Evolutionary conservation across 2,329 filamentous ascomycete species (phyloP).

Genomic region (Cladosporium velox): DNA sequence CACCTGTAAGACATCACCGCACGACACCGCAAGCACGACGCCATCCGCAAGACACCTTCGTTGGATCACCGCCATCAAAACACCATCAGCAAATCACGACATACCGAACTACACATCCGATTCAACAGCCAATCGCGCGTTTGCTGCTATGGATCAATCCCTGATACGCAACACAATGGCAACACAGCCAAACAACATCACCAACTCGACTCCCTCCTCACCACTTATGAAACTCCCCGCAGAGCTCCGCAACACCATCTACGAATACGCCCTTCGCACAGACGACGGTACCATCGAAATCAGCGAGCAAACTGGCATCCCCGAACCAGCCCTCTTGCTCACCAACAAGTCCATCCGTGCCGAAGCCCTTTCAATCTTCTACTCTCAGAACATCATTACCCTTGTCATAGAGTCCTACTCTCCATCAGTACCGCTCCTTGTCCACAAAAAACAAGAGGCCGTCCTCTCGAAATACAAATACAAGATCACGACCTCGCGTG

Average conservation of each 20-base stretch:
- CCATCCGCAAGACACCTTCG: too few relatives aligned
- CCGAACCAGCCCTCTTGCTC: not conserved
- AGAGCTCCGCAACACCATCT: not conserved
- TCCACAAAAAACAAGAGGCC: not conserved
- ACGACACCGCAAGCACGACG: too few relatives aligned
- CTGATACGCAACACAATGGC: not conserved
- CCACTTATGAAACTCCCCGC: not conserved
- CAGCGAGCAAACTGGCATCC: not conserved
- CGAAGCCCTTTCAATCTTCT: constrained; percentile 9
- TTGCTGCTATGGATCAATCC: not conserved
- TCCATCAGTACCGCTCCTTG: not conserved
- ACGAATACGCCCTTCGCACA: not conserved
- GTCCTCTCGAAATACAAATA: not conserved
- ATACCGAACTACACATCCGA: not conserved
- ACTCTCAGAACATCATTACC: not conserved
- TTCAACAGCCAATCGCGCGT: not conserved
- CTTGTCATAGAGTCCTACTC: not conserved
- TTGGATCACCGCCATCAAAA: too few relatives aligned
- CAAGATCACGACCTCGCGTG: not conserved
- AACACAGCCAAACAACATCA: not conserved
- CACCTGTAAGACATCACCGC: too few relatives aligned
- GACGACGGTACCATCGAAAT: not conserved
- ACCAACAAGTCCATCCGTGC: not conserved
- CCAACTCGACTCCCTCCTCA: not conserved
- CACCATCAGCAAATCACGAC: too few relatives aligned